These are phyloP conservation scores for Hirsutella rhossiliensis DNA, from an alignment of 2,329 filamentous ascomycete species.

Conservation along the genomic window DNA sequence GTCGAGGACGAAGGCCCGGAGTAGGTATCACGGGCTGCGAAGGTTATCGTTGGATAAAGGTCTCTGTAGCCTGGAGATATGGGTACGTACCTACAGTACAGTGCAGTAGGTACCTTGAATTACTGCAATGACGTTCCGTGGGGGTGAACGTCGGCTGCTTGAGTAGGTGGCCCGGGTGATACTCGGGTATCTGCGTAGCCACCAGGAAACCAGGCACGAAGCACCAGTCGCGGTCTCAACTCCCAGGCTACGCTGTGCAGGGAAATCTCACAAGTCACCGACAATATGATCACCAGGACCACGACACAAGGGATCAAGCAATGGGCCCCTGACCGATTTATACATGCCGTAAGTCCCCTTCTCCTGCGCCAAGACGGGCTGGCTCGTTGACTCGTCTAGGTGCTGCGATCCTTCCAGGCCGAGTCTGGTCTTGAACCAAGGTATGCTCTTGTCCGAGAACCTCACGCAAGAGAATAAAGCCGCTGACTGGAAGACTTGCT, in stretches of 20 bases:
- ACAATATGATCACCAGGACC: too few relatives aligned
- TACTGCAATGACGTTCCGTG: too few relatives aligned
- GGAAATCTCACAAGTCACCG: too few relatives aligned
- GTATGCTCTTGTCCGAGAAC: constrained; percentile 30
- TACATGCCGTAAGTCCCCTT: constrained; percentile 16
- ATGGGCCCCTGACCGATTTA: constrained; percentile 18
- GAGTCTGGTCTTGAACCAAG: constrained; percentile 83
- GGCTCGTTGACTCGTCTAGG: constrained; percentile 34
- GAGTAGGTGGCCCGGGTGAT: too few relatives aligned
- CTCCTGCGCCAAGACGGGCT: background rate
- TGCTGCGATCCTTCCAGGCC: constrained; percentile 73
- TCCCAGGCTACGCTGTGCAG: too few relatives aligned
- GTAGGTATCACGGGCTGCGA: background rate
- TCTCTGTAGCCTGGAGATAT: background rate
- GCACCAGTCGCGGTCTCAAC: too few relatives aligned
- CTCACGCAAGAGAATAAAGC: too few relatives aligned
- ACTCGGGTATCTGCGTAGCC: too few relatives aligned
- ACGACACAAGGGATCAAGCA: too few relatives aligned
- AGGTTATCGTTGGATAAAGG: background rate
- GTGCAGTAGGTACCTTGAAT: too few relatives aligned
- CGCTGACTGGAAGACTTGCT: background rate
- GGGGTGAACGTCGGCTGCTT: too few relatives aligned
- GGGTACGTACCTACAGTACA: background rate
- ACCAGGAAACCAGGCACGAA: too few relatives aligned
- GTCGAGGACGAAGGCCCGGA: background rate